Conservation (phyloP, 768 basidiomycete species). For the Crucibulum laeve region DNA sequence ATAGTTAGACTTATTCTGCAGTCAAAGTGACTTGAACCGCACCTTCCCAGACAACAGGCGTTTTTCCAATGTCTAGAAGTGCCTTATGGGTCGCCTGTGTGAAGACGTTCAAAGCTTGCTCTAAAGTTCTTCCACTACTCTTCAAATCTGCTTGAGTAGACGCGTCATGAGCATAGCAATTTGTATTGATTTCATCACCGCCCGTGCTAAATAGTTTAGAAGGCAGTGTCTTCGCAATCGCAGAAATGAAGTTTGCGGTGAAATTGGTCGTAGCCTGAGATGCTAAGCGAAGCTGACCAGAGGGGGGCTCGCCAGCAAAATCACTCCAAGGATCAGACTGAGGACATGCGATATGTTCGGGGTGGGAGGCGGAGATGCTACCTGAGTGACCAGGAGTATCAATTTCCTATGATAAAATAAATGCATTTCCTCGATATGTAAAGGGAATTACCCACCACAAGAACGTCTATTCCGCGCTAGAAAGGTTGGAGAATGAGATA, state of each 20-base stretch:
- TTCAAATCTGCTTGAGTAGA: slow-evolving; percentile 53
- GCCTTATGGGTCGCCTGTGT: slow-evolving; percentile 54
- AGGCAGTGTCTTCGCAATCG: slow-evolving; percentile 48
- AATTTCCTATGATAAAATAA: slow-evolving; percentile 50
- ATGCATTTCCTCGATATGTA: neutral
- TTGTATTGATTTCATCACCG: slow-evolving; percentile 74
- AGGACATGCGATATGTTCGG: slow-evolving; percentile 71
- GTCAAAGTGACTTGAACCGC: slow-evolving; percentile 2
- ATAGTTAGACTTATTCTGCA: slow-evolving; percentile 18
- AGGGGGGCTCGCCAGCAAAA: slow-evolving; percentile 73
- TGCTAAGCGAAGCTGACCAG: slow-evolving; percentile 78
- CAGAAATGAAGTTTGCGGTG: slow-evolving; percentile 44
- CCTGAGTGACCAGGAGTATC: slow-evolving; percentile 85
- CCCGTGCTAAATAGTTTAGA: slow-evolving; percentile 73
- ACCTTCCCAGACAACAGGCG: slow-evolving; percentile 83
- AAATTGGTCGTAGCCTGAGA: slow-evolving; percentile 58
- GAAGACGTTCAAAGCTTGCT: slow-evolving; percentile 62
- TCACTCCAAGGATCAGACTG: slow-evolving; percentile 50
- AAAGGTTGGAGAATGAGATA: neutral
- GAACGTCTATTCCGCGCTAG: slow-evolving; percentile 69
- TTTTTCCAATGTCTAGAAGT: slow-evolving; percentile 56
- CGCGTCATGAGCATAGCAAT: slow-evolving; percentile 62
- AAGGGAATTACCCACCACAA: slow-evolving; percentile 42
- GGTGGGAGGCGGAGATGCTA: slow-evolving; percentile 57
- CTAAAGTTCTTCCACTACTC: slow-evolving; percentile 46